Conservation (phyloP, 2,329 filamentous ascomycete species). For the Ascochyta pisi region DNA sequence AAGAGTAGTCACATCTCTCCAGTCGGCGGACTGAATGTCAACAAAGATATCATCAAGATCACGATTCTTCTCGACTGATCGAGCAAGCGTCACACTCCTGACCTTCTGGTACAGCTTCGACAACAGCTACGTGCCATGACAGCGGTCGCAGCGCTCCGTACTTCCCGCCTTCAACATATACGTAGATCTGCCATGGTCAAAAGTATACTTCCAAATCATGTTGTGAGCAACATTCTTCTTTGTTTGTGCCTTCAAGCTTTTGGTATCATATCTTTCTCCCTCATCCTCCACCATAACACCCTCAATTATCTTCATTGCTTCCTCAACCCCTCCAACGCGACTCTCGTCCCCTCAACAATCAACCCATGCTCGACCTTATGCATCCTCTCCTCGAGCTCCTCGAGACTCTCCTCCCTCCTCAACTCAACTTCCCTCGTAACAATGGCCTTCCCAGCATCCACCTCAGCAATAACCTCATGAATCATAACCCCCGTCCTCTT, state of each 20-base stretch:
- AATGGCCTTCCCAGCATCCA: slow-evolving; percentile 80
- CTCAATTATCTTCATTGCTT: not conserved
- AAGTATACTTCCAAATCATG: no score
- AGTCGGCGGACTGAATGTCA: no score
- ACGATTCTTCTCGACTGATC: no score
- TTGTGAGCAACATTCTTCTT: not conserved
- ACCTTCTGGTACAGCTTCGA: no score
- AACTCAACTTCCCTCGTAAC: slow-evolving; percentile 71
- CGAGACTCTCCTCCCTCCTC: slow-evolving; percentile 63
- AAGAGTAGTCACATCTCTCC: no score
- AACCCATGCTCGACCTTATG: slow-evolving; percentile 78
- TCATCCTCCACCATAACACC: no score
- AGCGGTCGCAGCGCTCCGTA: no score
- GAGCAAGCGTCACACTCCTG: no score
- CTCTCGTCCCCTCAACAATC: slow-evolving; percentile 76
- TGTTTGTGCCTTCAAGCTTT: not conserved
- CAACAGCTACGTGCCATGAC: no score
- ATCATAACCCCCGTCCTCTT: slow-evolving; percentile 83
- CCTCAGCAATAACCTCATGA: slow-evolving; percentile 77
- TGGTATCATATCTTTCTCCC: not conserved
- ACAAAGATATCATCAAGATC: no score
- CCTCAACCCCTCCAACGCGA: slow-evolving; percentile 50
- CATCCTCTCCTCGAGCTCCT: slow-evolving; percentile 73
- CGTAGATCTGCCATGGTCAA: no score
- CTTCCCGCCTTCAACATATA: no score